Evolutionary conservation across 2,329 filamentous ascomycete species (phyloP).

Genomic region (Zasmidium citrigriseum): DNA sequence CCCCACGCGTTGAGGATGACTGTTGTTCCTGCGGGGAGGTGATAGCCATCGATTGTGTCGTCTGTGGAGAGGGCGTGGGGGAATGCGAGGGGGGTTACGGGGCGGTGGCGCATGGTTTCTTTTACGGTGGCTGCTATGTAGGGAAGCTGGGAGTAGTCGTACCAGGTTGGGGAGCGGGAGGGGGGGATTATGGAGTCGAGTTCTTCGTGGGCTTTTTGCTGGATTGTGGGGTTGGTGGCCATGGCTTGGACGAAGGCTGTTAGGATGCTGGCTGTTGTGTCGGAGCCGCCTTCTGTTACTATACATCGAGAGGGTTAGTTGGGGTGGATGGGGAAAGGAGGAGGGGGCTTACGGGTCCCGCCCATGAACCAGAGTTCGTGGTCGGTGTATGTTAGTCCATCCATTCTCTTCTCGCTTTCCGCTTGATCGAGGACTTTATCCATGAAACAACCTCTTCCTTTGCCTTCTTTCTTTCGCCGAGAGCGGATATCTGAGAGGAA

Average conservation of each 20-base stretch:
- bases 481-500: conserved; percentile 37
- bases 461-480: conserved; percentile 33
- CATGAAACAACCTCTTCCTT: conserved; percentile 38
- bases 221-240: conserved; percentile 30
- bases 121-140: conserved; percentile 38
- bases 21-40: conserved; percentile 39
- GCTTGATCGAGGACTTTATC: conserved; percentile 44
- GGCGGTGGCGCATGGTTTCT: conserved; percentile 40
- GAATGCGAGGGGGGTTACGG: conserved; percentile 34
- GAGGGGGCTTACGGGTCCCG: conserved; percentile 19
- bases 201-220: conserved; percentile 33
- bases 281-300: conserved; percentile 32
- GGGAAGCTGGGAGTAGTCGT: conserved; percentile 35
- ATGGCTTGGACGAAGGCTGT: conserved; percentile 40
- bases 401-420: conserved; percentile 20
- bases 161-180: conserved; percentile 32
- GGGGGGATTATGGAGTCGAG: conserved; percentile 33
- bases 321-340: neutral
- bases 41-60: conserved; percentile 34
- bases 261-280: conserved; percentile 36
- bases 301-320: neutral
- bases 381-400: conserved; percentile 27
- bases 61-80: conserved; percentile 43
- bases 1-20: conserved; percentile 42
- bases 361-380: conserved; percentile 43